Base-by-base conservation (phyloP, 345 rosid genomes). In the Hevea brasiliensis region DNA sequence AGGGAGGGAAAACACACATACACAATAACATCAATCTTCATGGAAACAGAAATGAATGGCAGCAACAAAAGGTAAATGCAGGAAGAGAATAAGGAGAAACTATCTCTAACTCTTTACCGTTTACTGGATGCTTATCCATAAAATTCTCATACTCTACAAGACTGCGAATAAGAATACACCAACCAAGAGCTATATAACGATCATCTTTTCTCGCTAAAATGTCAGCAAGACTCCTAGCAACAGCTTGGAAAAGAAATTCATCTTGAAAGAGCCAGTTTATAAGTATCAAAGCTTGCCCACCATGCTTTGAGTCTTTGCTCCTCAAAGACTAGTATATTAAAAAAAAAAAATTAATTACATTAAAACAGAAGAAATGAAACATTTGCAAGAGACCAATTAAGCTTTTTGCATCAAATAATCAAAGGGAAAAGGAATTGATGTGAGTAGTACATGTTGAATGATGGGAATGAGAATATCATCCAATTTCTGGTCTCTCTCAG, bases 191-290 rank as follows among this genome's bases (percentile, higher is more conserved):
- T 21, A 91, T 45, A 74, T 81, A 89, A 24, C 81, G 91, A 44
- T 94, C 98, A 71, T 87, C 90, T 65, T 86, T 90, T 81, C 86
- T 84, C 23, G 8, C 54, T 65, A 91, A 81, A 58, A 91, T 76
- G 44, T 72, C 73, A 0, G 83, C 80, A 27, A 88, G 90, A 73
- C 78, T 83, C 40, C 21, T 71, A 5, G 90, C 78, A 74, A 93
- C 70, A 10, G 68, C 84, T 78, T 74, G 78, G 73, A 89, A 93
- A 73, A 89, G 78, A 70, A 84, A 61, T 60, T 82, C 97, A 60
- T 90, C 96, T 84, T 84, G 88, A 77, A 87, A 91, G 37, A 91
- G 83, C 96, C 97, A 88, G 62, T 82, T 79, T 0, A 93, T 69
- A 53, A 93, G 85, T 60, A 85, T 74, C 79, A 91, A 63, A 69